These are phyloP conservation scores for Crucibulum laeve DNA, from an alignment of 768 basidiomycete species.

Conservation along the genomic window DNA sequence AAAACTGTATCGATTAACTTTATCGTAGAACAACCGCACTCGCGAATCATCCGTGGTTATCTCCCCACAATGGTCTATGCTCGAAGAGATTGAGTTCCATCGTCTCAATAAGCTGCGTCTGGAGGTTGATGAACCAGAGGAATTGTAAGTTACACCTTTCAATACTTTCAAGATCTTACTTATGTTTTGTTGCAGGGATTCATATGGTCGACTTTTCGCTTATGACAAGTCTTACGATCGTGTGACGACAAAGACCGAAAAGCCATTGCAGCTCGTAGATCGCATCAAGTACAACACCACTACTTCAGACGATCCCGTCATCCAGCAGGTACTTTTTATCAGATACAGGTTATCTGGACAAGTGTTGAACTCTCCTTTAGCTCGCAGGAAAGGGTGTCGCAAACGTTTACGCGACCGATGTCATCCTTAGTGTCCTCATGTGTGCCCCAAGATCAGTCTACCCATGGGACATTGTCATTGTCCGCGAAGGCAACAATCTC, in stretches of 20 bases:
- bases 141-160: constrained; percentile 59
- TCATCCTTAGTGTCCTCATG: constrained; percentile 94
- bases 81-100: constrained; percentile 97
- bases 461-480: constrained; percentile 97
- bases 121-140: constrained; percentile 91
- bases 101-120: constrained; percentile 86
- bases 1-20: constrained; percentile 2
- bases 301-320: constrained; percentile 96
- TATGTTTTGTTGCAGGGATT: constrained; percentile 44
- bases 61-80: constrained; percentile 87
- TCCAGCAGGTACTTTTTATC: constrained; percentile 66
- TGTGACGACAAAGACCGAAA: constrained; percentile 89
- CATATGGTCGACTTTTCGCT: constrained; percentile 85
- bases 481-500: constrained; percentile 87
- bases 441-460: constrained; percentile 92
- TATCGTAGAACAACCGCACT: constrained; percentile 64
- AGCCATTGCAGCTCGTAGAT: constrained; percentile 87
- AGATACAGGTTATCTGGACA: constrained; percentile 3
- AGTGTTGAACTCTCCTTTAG: constrained; percentile 30
- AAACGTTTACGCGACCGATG: constrained; percentile 90
- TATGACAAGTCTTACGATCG: constrained; percentile 97
- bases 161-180: constrained; percentile 6
- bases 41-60: constrained; percentile 94
- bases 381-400: constrained; percentile 79
- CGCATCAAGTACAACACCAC: constrained; percentile 97